Evolutionary conservation across 352 stramenopile genomes (phyloP).

Genomic region (Blastocystis sp.): DNA sequence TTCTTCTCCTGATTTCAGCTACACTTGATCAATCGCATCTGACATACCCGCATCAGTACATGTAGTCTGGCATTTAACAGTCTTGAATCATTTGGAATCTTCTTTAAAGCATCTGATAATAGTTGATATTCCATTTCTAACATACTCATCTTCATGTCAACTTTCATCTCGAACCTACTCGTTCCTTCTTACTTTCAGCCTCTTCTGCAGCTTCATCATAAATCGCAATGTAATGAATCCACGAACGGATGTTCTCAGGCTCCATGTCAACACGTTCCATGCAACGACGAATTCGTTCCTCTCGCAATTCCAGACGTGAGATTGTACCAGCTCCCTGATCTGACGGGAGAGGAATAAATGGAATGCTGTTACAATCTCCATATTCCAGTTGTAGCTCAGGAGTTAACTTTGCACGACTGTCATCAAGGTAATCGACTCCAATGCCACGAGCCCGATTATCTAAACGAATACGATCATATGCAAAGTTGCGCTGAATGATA

Average conservation of each 20-base stretch:
- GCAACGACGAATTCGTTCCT: neutral
- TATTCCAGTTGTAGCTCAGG: neutral
- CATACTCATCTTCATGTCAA: slow-evolving; percentile 9
- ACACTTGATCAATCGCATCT: neutral
- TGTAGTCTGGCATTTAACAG: slow-evolving; percentile 2
- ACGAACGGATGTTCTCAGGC: neutral
- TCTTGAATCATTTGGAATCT: neutral
- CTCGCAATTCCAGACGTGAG: neutral
- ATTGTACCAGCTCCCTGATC: neutral
- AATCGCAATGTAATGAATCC: neutral
- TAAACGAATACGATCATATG: slow-evolving; percentile 21
- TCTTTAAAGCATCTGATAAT: slow-evolving; percentile 18
- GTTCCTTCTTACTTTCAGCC: neutral
- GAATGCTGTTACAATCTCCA: slow-evolving; percentile 4
- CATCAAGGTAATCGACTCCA: slow-evolving; percentile 12
- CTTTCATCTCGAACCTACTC: neutral
- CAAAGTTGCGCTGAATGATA: neutral
- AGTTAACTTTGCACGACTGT: neutral
- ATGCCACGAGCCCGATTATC: neutral
- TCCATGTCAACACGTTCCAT: slow-evolving; percentile 8
- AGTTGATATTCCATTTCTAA: slow-evolving; percentile 14
- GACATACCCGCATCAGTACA: neutral
- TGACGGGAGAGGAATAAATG: slow-evolving; percentile 13
- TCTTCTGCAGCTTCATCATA: slow-evolving; percentile 1
- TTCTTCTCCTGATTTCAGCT: slow-evolving; percentile 7